These are phyloP conservation scores for Tilletia indica DNA, from an alignment of 1,284 basidiomycete species.

Conservation along the genomic window DNA sequence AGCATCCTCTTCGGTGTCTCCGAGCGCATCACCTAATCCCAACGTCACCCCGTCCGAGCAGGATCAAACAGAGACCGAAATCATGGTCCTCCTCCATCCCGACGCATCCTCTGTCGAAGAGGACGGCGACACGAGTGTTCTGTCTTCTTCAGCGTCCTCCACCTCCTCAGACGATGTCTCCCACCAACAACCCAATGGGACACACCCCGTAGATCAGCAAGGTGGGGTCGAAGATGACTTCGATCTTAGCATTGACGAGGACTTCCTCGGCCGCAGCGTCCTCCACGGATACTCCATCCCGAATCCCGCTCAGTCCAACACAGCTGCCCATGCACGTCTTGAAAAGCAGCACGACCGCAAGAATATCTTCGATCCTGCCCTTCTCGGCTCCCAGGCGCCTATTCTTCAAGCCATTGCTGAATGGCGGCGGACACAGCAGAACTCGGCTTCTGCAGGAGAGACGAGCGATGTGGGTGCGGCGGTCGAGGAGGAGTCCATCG, in stretches of 20 bases:
- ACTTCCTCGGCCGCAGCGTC: constrained; percentile 32
- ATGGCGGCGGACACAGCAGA: constrained; percentile 23
- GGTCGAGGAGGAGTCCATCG: constrained; percentile 28
- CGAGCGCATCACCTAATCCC: neutral
- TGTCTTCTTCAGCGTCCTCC: neutral
- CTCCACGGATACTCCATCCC: neutral
- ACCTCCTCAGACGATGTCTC: neutral
- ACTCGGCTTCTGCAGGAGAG: neutral
- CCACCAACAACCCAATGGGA: neutral
- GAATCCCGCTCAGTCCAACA: neutral
- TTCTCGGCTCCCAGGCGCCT: neutral
- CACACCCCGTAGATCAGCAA: constrained; percentile 27
- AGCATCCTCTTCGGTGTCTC: no score
- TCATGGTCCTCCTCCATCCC: constrained; percentile 33
- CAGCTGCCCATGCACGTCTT: neutral
- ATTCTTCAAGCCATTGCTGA: constrained; percentile 31
- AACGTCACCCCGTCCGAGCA: neutral
- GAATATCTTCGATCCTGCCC: neutral
- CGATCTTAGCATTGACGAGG: constrained; percentile 35
- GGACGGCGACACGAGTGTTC: constrained; percentile 15
- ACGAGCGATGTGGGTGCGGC: no score
- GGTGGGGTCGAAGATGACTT: constrained; percentile 17
- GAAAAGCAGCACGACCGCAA: neutral
- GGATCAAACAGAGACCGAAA: constrained; percentile 24
- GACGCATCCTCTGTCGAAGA: neutral